Evolutionary conservation across 2,329 filamentous ascomycete genomes (phyloP), one percentile per base, ranked within the genome.

Genomic region (Ampelomyces quisqualis): DNA sequence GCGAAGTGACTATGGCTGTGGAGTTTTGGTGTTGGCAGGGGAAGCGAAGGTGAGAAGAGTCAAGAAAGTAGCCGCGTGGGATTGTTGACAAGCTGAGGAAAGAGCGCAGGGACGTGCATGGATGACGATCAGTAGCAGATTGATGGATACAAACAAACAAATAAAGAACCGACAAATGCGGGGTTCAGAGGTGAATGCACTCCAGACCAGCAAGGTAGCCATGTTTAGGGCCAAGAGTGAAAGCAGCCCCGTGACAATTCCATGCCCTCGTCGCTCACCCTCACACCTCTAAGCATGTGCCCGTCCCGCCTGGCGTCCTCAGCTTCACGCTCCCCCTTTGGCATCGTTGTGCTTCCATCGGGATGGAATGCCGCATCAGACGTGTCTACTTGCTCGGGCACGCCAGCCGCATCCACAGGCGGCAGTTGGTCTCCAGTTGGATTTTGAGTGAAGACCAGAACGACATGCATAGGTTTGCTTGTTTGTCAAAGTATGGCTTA

Each of bases 351-450:
- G 19, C 43, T 56, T 1, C 59, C 65, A 11, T 33, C 43, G 2
- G 55, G 34, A 40, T 58, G 51, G 40, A 64, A 70, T 3, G 66
- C 66, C 17, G 58, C 52, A 40, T 70, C 67, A 22, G 58, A 56
- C 5, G 61, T 37, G 49, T 69, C 65, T 9, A 69, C 48, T 7
- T 62, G 64, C 0, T 70, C 48, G 29, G 70, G 67, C 7, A 44
- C 60, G 0, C 70, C 75, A 1, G 65, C 49, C 11, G 43, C 37
- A 22, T 66, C 64, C 13, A 70, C 14, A 0, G 58, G 55, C 38
- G 73, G 72, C 13, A 48, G 37, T 57, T 55, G 5, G 54, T 58
- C 21, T 65, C 57, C 40, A 66, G 60, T 39, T 66, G 57, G 13
- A 55, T 57, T 22, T 59, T 53, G 3, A 67, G 50, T 2, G 49